phyloP scores from a whole-genome alignment of 1,284 basidiomycete genomes.

The Ceratobasidium sp. region DNA sequence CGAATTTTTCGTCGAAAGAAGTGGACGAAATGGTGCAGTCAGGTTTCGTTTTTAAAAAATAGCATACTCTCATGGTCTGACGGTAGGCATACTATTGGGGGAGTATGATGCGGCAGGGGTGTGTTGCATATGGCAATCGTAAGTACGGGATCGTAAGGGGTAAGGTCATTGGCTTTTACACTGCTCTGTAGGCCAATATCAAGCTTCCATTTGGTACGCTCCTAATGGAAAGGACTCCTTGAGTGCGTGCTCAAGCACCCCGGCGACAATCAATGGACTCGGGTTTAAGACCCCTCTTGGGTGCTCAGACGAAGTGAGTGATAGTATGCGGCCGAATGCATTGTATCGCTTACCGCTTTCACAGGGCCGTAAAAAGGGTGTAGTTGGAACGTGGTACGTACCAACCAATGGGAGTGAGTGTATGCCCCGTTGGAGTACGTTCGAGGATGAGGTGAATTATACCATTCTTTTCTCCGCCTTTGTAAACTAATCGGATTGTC shows the following conservation, averaged over 20 bases:
- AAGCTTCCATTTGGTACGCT: conserved; percentile 22
- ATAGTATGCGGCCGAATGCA: background rate
- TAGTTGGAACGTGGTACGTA: conserved; percentile 30
- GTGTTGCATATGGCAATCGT: conserved; percentile 33
- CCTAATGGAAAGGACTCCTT: conserved; percentile 9
- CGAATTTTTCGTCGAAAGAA: background rate
- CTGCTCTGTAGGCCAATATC: conserved; percentile 3
- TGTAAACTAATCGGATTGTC: background rate
- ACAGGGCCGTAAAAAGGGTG: conserved; percentile 30
- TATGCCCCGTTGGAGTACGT: conserved; percentile 26
- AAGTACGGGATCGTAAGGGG: background rate
- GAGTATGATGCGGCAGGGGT: background rate
- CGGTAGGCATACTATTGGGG: conserved; percentile 4
- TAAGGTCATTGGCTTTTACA: background rate
- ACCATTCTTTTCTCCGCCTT: background rate
- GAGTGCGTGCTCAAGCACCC: conserved; percentile 7
- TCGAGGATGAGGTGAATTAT: conserved; percentile 23
- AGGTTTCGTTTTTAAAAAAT: too few species aligned
- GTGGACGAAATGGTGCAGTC: background rate
- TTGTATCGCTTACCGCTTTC: background rate
- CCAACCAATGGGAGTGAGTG: conserved; percentile 26
- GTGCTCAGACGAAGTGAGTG: conserved; percentile 17
- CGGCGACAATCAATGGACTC: conserved; percentile 16
- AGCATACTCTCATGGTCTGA: background rate
- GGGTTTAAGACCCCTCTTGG: conserved; percentile 29